Conservation (phyloP, 2,329 filamentous ascomycete species). For the Ascochyta koolunga region DNA sequence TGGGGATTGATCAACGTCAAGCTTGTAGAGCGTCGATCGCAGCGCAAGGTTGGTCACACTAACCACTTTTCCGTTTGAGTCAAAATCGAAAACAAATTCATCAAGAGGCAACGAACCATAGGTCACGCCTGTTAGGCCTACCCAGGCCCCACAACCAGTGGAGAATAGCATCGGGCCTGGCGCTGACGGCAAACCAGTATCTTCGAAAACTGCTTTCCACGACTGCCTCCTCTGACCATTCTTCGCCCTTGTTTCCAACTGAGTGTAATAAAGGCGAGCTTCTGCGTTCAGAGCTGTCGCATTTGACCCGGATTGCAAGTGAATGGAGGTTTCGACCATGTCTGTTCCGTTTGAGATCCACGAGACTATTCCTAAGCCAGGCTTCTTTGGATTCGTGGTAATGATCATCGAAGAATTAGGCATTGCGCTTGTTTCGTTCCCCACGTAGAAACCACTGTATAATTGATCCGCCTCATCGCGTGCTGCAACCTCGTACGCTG, state of each 20-base stretch:
- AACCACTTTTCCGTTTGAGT: constrained; percentile 24
- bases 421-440: constrained; percentile 1
- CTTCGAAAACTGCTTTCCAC: constrained; percentile 34
- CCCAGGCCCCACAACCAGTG: constrained; percentile 33
- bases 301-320: constrained; percentile 17
- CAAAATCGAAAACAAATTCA: constrained; percentile 33
- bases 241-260: constrained; percentile 20
- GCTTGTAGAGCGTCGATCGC: constrained; percentile 12
- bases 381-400: constrained; percentile 27
- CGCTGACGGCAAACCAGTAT: constrained; percentile 20
- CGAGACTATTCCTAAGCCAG: constrained; percentile 36
- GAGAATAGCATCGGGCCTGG: constrained; percentile 24
- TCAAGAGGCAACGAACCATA: constrained; percentile 32
- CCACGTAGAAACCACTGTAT: constrained; percentile 36
- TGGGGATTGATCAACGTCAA: constrained; percentile 16
- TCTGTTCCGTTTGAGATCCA: constrained; percentile 45
- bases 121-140: constrained; percentile 28
- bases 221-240: constrained; percentile 21
- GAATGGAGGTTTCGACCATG: constrained; percentile 27
- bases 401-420: constrained; percentile 38
- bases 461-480: constrained; percentile 34
- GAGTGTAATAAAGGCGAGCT: constrained; percentile 30
- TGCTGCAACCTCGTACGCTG: constrained; percentile 35
- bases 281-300: constrained; percentile 12
- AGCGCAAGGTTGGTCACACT: constrained; percentile 33